Percentiles rank a stretch among this genome's conserved stretches.
These are phyloP conservation scores for Paramecium sexaurelia DNA, from an alignment of 73 alveolate species.

Conservation along the genomic window DNA sequence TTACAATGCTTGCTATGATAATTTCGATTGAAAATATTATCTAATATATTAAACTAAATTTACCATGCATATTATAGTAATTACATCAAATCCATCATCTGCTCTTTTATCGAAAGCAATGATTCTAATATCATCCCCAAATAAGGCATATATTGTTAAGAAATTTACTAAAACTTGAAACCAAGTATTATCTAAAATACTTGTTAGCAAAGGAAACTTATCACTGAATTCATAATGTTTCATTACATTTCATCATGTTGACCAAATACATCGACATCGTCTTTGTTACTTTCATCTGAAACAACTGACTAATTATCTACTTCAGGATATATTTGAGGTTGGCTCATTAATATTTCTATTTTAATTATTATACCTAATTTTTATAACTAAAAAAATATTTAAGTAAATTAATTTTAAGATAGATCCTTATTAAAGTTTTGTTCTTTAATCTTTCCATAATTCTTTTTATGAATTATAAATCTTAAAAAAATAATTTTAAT, in stretches of 20 bases:
- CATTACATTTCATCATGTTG: background rate
- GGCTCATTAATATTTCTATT: background rate
- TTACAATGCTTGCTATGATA: conserved; percentile 67
- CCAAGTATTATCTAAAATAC: conserved; percentile 37
- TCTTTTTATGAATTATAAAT: background rate
- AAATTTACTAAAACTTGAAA: conserved; percentile 71
- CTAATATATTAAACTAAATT: conserved; percentile 54
- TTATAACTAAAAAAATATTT: background rate
- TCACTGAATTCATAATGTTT: background rate
- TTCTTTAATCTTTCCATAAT: background rate
- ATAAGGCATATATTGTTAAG: conserved; percentile 84
- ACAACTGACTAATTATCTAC: background rate
- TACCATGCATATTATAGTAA: conserved; percentile 70
- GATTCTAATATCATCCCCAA: conserved; percentile 88
- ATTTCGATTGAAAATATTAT: conserved; percentile 74
- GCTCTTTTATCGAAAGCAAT: conserved; percentile 71
- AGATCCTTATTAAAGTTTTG: background rate
- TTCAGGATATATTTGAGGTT: background rate
- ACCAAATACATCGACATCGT: background rate
- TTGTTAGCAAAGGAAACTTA: background rate
- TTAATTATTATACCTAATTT: background rate
- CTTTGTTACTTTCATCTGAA: background rate
- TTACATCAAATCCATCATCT: conserved; percentile 72
- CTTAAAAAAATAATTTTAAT: background rate
- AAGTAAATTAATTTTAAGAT: background rate